Percentiles rank a stretch among this genome's conserved stretches.
Evolutionary conservation across 2,329 filamentous ascomycete genomes (phyloP).

Genomic region (Chaetomiaceae sp.): DNA sequence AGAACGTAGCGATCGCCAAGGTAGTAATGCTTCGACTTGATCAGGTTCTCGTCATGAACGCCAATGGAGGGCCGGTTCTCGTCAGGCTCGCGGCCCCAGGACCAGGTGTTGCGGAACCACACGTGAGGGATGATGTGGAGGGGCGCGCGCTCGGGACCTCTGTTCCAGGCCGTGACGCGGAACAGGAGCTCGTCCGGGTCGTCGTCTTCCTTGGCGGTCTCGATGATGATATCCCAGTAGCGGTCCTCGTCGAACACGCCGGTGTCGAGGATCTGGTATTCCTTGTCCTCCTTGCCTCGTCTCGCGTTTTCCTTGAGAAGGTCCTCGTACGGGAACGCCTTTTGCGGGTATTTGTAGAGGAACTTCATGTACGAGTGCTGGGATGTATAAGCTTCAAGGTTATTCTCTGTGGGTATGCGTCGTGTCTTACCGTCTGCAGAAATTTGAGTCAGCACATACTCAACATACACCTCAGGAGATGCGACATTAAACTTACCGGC

Average conservation of each 20-base stretch:
- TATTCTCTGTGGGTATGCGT: background rate
- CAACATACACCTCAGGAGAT: background rate
- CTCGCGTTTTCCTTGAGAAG: conserved; percentile 78
- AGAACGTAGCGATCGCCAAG: conserved; percentile 80
- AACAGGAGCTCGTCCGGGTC: conserved; percentile 89
- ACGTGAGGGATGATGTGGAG: conserved; percentile 91
- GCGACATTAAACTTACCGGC: conserved; percentile 50
- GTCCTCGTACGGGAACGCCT: conserved; percentile 86
- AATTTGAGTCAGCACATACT: conserved; percentile 27
- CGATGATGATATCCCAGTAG: conserved; percentile 97
- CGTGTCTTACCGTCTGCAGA: conserved; percentile 41
- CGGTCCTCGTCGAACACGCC: conserved; percentile 81
- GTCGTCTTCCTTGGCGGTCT: conserved; percentile 90
- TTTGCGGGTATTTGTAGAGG: conserved; percentile 95
- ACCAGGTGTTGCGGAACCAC: conserved; percentile 97
- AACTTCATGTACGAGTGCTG: conserved; percentile 97
- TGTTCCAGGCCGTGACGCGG: conserved; percentile 93
- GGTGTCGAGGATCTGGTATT: conserved; percentile 91
- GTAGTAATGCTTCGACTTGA: conserved; percentile 72
- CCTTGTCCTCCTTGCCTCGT: conserved; percentile 69
- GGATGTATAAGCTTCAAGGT: conserved; percentile 18
- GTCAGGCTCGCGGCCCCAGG: conserved; percentile 76
- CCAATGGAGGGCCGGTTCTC: conserved; percentile 77
- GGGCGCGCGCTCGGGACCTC: conserved; percentile 83
- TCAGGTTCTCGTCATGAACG: conserved; percentile 60